A percentile compares a stretch with the other conserved stretches of the same genome.
Evolutionary conservation across 192 early-diverging fungal genomes (phyloP).

Genomic region (Spizellomyces punctatus): DNA sequence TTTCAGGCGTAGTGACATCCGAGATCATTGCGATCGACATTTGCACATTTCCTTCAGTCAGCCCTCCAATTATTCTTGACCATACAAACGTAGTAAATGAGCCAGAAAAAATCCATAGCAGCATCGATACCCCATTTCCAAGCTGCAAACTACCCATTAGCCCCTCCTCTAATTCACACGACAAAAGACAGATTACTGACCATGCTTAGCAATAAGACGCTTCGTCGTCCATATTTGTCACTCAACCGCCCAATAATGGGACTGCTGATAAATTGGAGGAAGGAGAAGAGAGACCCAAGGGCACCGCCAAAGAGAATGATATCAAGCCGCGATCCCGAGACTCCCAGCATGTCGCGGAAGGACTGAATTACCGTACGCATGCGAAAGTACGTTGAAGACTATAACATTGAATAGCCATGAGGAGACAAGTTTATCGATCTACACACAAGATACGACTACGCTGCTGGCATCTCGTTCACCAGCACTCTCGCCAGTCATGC

Average conservation of each 20-base stretch:
- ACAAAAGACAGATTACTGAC: slow-evolving; percentile 39
- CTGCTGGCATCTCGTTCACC: not conserved
- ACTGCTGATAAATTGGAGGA: slow-evolving; percentile 86
- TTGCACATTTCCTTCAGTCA: slow-evolving; percentile 98
- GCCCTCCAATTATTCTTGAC: slow-evolving; percentile 85
- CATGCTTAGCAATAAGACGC: slow-evolving; percentile 85
- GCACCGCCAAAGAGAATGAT: slow-evolving; percentile 90
- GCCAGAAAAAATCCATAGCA: slow-evolving; percentile 87
- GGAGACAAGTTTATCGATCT: not conserved
- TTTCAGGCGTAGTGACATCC: slow-evolving; percentile 81
- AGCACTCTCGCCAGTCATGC: not conserved
- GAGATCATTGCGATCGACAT: slow-evolving; percentile 94
- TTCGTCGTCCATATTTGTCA: slow-evolving; percentile 80
- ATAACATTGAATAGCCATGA: slow-evolving; percentile 15
- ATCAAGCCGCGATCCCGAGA: slow-evolving; percentile 44
- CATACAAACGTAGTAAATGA: slow-evolving; percentile 84
- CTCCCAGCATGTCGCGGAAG: slow-evolving; percentile 42
- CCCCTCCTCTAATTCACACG: not conserved
- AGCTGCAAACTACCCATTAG: slow-evolving; percentile 46
- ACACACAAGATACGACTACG: too few species aligned
- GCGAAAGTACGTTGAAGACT: slow-evolving; percentile 40
- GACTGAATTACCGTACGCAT: slow-evolving; percentile 45
- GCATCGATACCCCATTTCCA: slow-evolving; percentile 86
- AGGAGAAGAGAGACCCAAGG: slow-evolving; percentile 90
- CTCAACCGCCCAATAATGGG: slow-evolving; percentile 81